phyloP scores from a whole-genome alignment of 148 eudicot species.

The Rhododendron molle region DNA sequence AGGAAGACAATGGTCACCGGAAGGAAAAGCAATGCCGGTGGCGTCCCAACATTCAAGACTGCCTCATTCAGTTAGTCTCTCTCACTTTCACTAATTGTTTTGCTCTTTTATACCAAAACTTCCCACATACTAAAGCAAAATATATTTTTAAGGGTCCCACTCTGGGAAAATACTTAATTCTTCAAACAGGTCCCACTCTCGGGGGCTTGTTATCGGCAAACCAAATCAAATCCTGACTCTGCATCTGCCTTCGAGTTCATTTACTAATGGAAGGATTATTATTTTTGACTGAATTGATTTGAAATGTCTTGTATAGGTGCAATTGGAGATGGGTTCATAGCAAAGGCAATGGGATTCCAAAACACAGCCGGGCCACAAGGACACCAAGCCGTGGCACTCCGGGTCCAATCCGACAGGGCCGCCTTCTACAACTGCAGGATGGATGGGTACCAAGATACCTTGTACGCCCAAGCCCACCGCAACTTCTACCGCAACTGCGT shows the following conservation, averaged over 20 bases:
- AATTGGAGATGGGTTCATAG: constrained; percentile 50
- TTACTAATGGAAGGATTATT: not conserved
- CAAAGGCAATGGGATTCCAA: constrained; percentile 50
- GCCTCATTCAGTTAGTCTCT: constrained; percentile 55
- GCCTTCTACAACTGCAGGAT: constrained; percentile 50
- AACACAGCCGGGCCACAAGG: constrained; percentile 63
- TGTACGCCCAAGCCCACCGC: constrained; percentile 43
- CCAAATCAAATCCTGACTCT: not conserved
- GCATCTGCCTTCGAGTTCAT: not conserved
- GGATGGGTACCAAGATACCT: constrained; percentile 56
- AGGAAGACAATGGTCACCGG: constrained; percentile 55
- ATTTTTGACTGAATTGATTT: not conserved
- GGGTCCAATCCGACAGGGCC: constrained; percentile 50
- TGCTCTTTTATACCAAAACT: not conserved
- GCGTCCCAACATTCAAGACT: constrained; percentile 36
- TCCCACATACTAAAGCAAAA: no score
- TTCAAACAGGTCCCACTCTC: no score
- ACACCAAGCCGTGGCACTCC: constrained; percentile 69
- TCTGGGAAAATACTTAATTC: no score
- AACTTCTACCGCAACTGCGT: constrained; percentile 54
- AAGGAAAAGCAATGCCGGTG: constrained; percentile 14
- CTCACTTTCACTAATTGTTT: no score
- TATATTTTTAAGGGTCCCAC: no score
- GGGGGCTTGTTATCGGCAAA: not conserved
- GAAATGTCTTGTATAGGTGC: constrained; percentile 25